phyloP scores from a whole-genome alignment of 2,329 filamentous ascomycete species.

The Sphaerulina vaccinii region DNA sequence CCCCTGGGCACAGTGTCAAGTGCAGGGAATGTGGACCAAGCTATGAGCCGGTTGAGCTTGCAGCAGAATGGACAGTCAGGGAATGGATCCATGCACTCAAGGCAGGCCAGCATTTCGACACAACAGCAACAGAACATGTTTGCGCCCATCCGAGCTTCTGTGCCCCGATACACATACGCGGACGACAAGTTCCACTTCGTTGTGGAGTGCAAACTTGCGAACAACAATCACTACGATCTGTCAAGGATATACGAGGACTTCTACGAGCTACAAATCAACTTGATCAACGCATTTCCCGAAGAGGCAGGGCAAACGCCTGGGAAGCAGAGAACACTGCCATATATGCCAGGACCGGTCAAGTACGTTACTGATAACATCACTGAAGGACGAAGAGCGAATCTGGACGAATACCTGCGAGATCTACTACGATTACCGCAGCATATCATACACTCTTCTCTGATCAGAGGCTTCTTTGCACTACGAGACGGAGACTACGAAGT shows the following conservation, averaged over 20 bases:
- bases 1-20: slow-evolving; percentile 80
- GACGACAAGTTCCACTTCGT: slow-evolving; percentile 99
- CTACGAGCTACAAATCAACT: slow-evolving; percentile 95
- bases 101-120: slow-evolving; percentile 42
- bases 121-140: slow-evolving; percentile 51
- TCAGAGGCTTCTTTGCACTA: slow-evolving; percentile 87
- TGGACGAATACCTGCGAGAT: slow-evolving; percentile 95
- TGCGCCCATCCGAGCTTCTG: slow-evolving; percentile 77
- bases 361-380: slow-evolving; percentile 98
- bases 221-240: slow-evolving; percentile 88
- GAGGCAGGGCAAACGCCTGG: slow-evolving; percentile 83
- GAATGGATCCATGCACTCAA: slow-evolving; percentile 31
- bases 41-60: slow-evolving; percentile 75
- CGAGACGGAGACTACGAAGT: slow-evolving; percentile 92
- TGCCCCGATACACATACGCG: slow-evolving; percentile 90
- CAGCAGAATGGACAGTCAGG: slow-evolving; percentile 48
- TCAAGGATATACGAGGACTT: slow-evolving; percentile 97
- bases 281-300: slow-evolving; percentile 85
- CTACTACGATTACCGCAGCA: slow-evolving; percentile 78
- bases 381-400: slow-evolving; percentile 83
- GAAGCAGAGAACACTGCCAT: slow-evolving; percentile 77
- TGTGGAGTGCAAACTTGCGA: slow-evolving; percentile 85
- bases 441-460: slow-evolving; percentile 79
- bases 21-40: slow-evolving; percentile 53
- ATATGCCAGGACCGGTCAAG: slow-evolving; percentile 97